Conservation (phyloP, 2,329 filamentous ascomycete species). For the Phaeosphaeriaceae sp. region DNA sequence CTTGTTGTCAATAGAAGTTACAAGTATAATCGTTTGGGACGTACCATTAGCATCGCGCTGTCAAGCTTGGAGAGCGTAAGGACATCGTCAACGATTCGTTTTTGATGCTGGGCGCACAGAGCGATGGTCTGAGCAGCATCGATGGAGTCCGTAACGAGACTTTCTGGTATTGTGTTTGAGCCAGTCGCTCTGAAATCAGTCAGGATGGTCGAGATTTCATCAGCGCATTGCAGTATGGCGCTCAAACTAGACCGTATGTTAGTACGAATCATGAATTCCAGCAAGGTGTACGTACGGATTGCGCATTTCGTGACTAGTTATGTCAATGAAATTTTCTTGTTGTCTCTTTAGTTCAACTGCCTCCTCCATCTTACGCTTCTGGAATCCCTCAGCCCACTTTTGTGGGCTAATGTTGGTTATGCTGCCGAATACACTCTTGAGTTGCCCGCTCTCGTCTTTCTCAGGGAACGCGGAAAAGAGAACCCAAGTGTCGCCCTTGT, state of each 20-base stretch:
- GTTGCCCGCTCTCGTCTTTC: slow-evolving; percentile 65
- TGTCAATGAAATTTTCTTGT: slow-evolving; percentile 84
- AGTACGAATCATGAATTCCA: neutral
- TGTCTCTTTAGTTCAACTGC: slow-evolving; percentile 81
- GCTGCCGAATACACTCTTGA: slow-evolving; percentile 80
- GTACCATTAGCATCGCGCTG: slow-evolving; percentile 70
- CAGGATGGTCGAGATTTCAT: slow-evolving; percentile 69
- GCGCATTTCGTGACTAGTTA: slow-evolving; percentile 78
- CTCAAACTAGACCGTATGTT: slow-evolving; percentile 53
- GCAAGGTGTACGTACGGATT: slow-evolving; percentile 60
- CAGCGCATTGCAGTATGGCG: slow-evolving; percentile 77
- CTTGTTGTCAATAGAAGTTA: slow-evolving; percentile 2
- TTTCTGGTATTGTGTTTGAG: slow-evolving; percentile 52
- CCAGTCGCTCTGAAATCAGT: slow-evolving; percentile 56
- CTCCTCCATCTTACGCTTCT: slow-evolving; percentile 78
- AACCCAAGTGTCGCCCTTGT: slow-evolving; percentile 74
- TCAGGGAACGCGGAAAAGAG: slow-evolving; percentile 80
- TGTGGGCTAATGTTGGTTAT: slow-evolving; percentile 87
- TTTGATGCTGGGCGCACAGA: slow-evolving; percentile 80
- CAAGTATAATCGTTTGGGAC: neutral
- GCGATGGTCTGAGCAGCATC: slow-evolving; percentile 80
- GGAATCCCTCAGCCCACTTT: slow-evolving; percentile 83
- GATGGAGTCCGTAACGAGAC: slow-evolving; percentile 66
- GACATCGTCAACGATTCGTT: slow-evolving; percentile 61
- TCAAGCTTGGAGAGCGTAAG: slow-evolving; percentile 67